Evolutionary conservation across 306 rosid species (phyloP).

Genomic region (Lathyrus tuberosus): DNA sequence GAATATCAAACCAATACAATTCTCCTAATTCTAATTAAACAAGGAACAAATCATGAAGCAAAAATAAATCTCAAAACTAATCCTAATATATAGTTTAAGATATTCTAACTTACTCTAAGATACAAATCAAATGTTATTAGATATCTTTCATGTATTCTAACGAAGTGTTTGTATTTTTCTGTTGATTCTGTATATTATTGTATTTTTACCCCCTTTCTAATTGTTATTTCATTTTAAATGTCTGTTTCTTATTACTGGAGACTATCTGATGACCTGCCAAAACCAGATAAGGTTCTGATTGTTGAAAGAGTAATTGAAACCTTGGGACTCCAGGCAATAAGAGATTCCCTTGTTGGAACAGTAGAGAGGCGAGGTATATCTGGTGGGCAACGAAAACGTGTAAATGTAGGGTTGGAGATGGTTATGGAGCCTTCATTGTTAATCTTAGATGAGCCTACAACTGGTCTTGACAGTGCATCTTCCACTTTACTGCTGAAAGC

Average conservation of each 20-base stretch:
- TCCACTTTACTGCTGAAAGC: slow-evolving; percentile 74
- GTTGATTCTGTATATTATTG: slow-evolving; percentile 8
- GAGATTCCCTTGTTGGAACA: slow-evolving; percentile 85
- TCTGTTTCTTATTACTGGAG: slow-evolving; percentile 49
- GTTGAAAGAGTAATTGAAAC: slow-evolving; percentile 85
- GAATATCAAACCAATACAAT: no score
- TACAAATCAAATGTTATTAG: no score
- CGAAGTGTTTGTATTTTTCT: no score
- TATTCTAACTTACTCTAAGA: no score
- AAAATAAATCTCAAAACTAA: no score
- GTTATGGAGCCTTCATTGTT: slow-evolving; percentile 87
- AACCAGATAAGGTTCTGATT: slow-evolving; percentile 82
- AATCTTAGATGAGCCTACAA: slow-evolving; percentile 83
- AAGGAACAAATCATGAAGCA: no score
- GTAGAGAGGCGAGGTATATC: slow-evolving; percentile 80
- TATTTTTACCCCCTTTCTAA: slow-evolving; percentile 15
- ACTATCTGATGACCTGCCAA: slow-evolving; percentile 74
- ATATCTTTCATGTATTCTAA: no score
- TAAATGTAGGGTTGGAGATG: slow-evolving; percentile 87
- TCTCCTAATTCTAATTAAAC: no score
- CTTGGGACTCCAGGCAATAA: slow-evolving; percentile 75
- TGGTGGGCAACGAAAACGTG: slow-evolving; percentile 83
- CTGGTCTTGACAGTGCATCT: slow-evolving; percentile 85
- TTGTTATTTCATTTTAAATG: slow-evolving; percentile 38
- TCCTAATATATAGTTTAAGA: no score